phyloP scores from a whole-genome alignment of 2,329 filamentous ascomycete species.

The Trichophyton rubrum region DNA sequence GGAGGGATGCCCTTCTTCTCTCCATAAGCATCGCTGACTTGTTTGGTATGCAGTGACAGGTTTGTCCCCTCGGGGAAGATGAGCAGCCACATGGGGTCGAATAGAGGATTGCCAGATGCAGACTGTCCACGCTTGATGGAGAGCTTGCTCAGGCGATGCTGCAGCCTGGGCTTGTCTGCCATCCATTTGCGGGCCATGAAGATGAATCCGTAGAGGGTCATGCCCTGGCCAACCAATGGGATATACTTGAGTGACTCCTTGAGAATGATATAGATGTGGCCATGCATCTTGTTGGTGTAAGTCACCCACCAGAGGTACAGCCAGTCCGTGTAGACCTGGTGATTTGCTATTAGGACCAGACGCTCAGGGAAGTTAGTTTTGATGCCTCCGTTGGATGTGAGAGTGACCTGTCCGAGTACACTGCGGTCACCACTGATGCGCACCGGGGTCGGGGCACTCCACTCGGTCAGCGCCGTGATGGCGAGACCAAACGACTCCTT shows the following conservation, averaged over 20 bases:
- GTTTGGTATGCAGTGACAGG: conserved; percentile 43
- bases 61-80: conserved; percentile 57
- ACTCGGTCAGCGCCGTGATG: conserved; percentile 49
- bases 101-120: conserved; percentile 35
- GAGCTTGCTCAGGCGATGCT: conserved; percentile 44
- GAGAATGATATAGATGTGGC: conserved; percentile 53
- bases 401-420: conserved; percentile 46
- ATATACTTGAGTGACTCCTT: conserved; percentile 54
- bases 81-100: conserved; percentile 54
- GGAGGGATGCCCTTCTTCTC: conserved; percentile 45
- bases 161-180: conserved; percentile 47
- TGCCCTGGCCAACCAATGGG: conserved; percentile 49
- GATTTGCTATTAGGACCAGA: conserved; percentile 51
- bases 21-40: conserved; percentile 45
- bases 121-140: conserved; percentile 36
- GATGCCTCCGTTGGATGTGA: conserved; percentile 45
- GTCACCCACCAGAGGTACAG: conserved; percentile 57
- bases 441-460: conserved; percentile 51
- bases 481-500: conserved; percentile 54
- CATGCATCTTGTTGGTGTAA: conserved; percentile 53
- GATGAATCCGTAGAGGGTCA: conserved; percentile 55
- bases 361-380: conserved; percentile 49
- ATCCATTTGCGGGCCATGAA: conserved; percentile 53
- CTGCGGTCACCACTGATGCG: conserved; percentile 50
- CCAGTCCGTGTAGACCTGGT: conserved; percentile 59